A percentile compares a stretch with the other conserved stretches of the same genome.
Conservation (phyloP, 2,329 filamentous ascomycete genomes). For the Sporothrix schenckii region DNA sequence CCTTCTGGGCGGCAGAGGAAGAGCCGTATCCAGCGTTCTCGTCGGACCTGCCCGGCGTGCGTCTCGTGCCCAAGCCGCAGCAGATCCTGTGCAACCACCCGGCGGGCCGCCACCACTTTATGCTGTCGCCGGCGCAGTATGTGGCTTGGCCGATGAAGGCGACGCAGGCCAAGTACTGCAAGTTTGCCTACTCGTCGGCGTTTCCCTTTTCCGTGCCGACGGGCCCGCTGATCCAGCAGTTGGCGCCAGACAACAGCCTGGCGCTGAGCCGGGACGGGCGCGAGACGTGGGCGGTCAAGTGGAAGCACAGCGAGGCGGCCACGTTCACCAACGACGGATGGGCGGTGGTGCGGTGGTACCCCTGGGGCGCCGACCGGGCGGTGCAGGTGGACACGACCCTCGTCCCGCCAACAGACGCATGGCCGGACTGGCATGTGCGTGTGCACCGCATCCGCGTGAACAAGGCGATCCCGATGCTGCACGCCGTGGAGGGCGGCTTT, state of each 20-base stretch:
- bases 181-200: constrained; percentile 49
- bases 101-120: constrained; percentile 43
- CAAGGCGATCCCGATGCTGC: constrained; percentile 18
- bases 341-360: constrained; percentile 35
- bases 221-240: constrained; percentile 41
- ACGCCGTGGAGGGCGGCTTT: constrained; percentile 40
- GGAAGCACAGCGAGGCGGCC: constrained; percentile 25
- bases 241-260: constrained; percentile 38
- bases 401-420: constrained; percentile 42
- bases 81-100: constrained; percentile 48
- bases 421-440: constrained; percentile 47
- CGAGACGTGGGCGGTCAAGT: constrained; percentile 36
- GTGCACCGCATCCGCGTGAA: constrained; percentile 41
- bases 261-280: constrained; percentile 36
- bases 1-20: constrained; percentile 53
- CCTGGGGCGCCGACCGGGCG: constrained; percentile 32
- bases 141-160: constrained; percentile 43
- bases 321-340: background rate
- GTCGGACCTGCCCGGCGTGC: background rate
- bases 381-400: constrained; percentile 45
- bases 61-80: constrained; percentile 52
- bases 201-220: constrained; percentile 47
- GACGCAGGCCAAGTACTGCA: constrained; percentile 46
- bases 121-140: constrained; percentile 46
- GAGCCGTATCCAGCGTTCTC: constrained; percentile 38